phyloP scores from a whole-genome alignment of 1,139 yeast genomes.

The Kurtzmaniella quercitrusa region DNA sequence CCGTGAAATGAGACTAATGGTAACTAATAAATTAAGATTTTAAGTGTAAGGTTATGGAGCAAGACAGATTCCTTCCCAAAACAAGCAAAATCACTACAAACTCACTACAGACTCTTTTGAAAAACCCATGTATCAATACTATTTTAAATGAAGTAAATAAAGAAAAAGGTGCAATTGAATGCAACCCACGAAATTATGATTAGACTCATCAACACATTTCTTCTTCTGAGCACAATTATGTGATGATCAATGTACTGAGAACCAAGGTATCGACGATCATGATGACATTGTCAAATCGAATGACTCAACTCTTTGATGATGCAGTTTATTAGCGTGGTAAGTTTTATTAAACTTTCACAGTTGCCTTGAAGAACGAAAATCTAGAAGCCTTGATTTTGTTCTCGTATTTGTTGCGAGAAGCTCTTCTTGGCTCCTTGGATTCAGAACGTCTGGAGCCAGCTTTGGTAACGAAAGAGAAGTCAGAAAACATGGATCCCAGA shows the following conservation, averaged over 20 bases:
- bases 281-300: not conserved
- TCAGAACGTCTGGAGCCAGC: constrained; percentile 3
- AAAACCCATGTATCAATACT: not conserved
- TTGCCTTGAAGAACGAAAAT: constrained; percentile 4
- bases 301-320: too few species aligned
- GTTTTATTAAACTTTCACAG: not conserved
- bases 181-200: not conserved
- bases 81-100: not conserved
- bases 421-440: constrained; percentile 13
- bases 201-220: not conserved
- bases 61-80: too few species aligned
- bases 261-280: not conserved
- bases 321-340: too few species aligned
- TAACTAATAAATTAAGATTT: too few species aligned
- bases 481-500: constrained; percentile 23
- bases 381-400: constrained; percentile 14
- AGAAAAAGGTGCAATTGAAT: not conserved
- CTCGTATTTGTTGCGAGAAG: constrained; percentile 24
- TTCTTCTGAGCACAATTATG: not conserved
- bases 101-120: too few species aligned
- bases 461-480: constrained; percentile 26
- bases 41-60: too few species aligned
- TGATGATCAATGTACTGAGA: not conserved
- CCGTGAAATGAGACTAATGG: not conserved
- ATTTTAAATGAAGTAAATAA: not conserved